A percentile compares a stretch with the other conserved stretches of the same genome.
These are phyloP conservation scores for Rhamnella rubrinervis DNA, from an alignment of 331 rosid genomes.

Conservation along the genomic window DNA sequence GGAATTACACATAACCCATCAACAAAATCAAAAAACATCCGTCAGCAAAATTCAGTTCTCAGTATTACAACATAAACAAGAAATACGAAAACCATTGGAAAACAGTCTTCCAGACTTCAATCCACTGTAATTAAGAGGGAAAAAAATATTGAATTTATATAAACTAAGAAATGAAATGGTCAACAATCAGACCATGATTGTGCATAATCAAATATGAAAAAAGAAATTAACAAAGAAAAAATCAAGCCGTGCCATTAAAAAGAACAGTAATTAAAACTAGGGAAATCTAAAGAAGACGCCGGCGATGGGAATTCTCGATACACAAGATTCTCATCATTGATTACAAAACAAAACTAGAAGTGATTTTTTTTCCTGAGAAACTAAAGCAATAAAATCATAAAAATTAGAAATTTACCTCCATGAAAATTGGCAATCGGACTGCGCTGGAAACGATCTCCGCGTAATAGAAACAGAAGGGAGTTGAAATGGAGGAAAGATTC, in stretches of 20 bases:
- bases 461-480: constrained; percentile 18
- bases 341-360: not conserved
- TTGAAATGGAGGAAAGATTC: constrained; percentile 4
- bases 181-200: not conserved
- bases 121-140: not conserved
- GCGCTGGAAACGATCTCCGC: not conserved
- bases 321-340: not conserved
- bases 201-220: not conserved
- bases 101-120: too few relatives aligned
- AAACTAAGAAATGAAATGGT: not conserved
- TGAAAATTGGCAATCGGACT: constrained; percentile 16
- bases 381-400: not conserved
- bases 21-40: not conserved
- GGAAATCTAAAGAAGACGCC: too few relatives aligned
- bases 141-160: too few relatives aligned
- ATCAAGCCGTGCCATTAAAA: not conserved
- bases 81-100: too few relatives aligned
- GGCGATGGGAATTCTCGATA: too few relatives aligned
- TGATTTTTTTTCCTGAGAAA: not conserved
- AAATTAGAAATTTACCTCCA: constrained; percentile 49
- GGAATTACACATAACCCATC: not conserved
- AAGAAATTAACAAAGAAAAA: not conserved
- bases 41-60: not conserved
- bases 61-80: not conserved
- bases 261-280: not conserved